These are phyloP conservation scores for Aspergillus leporis DNA, from an alignment of 495 filamentous ascomycete species.

Conservation along the genomic window DNA sequence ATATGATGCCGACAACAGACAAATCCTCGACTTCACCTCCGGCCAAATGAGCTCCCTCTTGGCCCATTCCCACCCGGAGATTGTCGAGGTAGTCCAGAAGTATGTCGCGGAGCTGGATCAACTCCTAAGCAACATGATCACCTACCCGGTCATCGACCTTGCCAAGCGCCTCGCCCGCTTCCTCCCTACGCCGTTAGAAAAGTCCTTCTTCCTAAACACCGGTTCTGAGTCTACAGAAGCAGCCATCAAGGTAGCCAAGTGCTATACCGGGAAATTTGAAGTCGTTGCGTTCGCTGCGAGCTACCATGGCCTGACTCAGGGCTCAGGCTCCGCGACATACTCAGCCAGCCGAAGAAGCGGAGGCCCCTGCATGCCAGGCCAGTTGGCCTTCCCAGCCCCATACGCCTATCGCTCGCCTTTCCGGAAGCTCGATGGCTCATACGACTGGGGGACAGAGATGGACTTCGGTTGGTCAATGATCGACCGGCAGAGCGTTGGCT, in stretches of 20 bases:
- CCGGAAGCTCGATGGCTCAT: conserved; percentile 47
- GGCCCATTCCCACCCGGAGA: conserved; percentile 58
- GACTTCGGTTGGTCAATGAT: conserved; percentile 55
- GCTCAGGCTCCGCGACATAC: conserved; percentile 46
- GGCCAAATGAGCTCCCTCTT: conserved; percentile 59
- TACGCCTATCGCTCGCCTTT: conserved; percentile 56
- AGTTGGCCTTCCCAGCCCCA: conserved; percentile 50
- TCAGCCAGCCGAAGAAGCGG: conserved; percentile 45
- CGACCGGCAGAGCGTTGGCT: conserved; percentile 52
- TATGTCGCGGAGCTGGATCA: conserved; percentile 51
- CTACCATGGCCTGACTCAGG: conserved; percentile 55
- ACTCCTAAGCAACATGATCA: conserved; percentile 55
- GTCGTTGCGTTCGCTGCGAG: conserved; percentile 53
- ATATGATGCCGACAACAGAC: conserved; percentile 26
- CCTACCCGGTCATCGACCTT: conserved; percentile 49
- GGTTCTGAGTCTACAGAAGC: conserved; percentile 57
- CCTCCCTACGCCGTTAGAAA: conserved; percentile 48
- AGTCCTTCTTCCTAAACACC: conserved; percentile 55
- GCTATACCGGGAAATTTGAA: conserved; percentile 57
- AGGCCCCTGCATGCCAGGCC: conserved; percentile 37
- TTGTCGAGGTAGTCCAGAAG: conserved; percentile 47
- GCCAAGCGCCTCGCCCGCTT: conserved; percentile 45
- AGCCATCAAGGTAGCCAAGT: conserved; percentile 57
- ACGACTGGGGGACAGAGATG: conserved; percentile 59
- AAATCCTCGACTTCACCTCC: conserved; percentile 55